A percentile compares a stretch with the other conserved stretches of the same genome.
Conservation (phyloP, 1,139 yeast species). For the Lodderomyces theae region DNA sequence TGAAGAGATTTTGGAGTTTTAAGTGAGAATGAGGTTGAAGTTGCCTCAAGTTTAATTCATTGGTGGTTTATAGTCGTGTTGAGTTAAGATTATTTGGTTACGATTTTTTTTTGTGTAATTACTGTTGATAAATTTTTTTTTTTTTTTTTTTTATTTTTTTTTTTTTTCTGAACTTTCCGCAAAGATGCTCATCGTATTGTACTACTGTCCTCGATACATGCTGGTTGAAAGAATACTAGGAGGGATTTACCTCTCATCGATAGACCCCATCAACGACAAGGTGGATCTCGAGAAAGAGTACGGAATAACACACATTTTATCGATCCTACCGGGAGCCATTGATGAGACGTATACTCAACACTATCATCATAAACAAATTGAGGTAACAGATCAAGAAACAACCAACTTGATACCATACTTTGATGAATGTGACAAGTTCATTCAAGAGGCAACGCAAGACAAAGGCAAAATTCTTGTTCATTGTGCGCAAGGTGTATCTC, state of each 20-base stretch:
- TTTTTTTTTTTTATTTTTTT: too few species aligned
- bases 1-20: constrained; percentile 17
- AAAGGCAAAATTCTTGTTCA: constrained; percentile 53
- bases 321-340: constrained; percentile 63
- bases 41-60: background rate
- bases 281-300: constrained; percentile 42
- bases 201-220: constrained; percentile 8
- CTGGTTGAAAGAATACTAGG: constrained; percentile 54
- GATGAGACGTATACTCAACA: constrained; percentile 47
- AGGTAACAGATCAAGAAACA: constrained; percentile 63
- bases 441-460: constrained; percentile 45
- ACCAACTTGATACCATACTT: constrained; percentile 65
- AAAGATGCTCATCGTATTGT: constrained; percentile 1
- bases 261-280: constrained; percentile 48
- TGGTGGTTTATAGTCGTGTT: too few species aligned
- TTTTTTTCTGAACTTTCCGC: background rate
- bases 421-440: constrained; percentile 59
- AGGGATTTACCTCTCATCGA: constrained; percentile 59
- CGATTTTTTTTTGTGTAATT: background rate
- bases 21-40: background rate
- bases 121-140: too few species aligned
- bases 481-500: constrained; percentile 85
- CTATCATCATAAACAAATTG: constrained; percentile 60
- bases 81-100: too few species aligned
- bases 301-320: constrained; percentile 66